Percentiles rank a stretch among this genome's conserved stretches.
phyloP scores from a whole-genome alignment of 345 rosid genomes.

The Capsella bursapastoris region DNA sequence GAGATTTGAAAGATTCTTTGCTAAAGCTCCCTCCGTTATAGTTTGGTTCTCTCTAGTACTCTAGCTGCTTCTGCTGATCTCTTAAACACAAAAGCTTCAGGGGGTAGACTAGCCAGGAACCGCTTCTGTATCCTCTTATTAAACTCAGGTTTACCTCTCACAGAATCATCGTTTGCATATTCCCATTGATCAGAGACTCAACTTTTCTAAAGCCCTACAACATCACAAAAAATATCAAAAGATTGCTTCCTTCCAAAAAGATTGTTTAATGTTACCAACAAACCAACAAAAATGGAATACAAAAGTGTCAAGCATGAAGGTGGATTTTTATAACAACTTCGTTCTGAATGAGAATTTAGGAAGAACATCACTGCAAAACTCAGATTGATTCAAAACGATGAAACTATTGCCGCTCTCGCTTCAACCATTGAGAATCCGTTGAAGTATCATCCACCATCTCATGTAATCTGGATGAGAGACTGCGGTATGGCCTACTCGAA shows the following conservation, averaged over 20 bases:
- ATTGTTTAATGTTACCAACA: background rate
- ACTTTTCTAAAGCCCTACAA: background rate
- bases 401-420: too few relatives aligned
- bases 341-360: background rate
- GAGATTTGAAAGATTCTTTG: background rate
- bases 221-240: too few relatives aligned
- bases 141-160: conserved; percentile 18
- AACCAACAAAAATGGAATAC: background rate
- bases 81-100: background rate
- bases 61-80: background rate
- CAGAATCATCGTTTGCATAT: background rate
- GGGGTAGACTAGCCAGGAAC: background rate
- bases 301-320: background rate
- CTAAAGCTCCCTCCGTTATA: background rate
- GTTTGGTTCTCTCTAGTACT: background rate
- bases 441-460: background rate
- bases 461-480: background rate
- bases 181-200: background rate
- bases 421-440: background rate
- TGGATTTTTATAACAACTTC: background rate
- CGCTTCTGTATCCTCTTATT: background rate
- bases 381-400: background rate
- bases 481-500: background rate
- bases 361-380: background rate
- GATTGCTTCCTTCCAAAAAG: background rate